Evolutionary conservation across 2,329 filamentous ascomycete species (phyloP).

Genomic region (Trichoderma lentiforme): DNA sequence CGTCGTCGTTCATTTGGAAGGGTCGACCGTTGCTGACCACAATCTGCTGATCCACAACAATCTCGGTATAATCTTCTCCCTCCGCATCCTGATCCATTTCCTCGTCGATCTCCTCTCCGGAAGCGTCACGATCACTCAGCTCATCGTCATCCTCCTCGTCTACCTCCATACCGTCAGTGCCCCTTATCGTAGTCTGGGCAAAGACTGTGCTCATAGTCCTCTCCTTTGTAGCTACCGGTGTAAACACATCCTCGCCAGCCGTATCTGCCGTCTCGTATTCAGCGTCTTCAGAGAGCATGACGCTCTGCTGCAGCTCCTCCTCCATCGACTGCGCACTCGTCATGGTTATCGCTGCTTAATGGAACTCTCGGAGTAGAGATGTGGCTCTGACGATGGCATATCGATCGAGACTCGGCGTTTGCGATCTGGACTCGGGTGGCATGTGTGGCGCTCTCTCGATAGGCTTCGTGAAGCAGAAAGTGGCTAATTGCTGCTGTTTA

Average conservation of each 20-base stretch:
- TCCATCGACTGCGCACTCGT: constrained; percentile 53
- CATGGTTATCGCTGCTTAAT: constrained; percentile 38
- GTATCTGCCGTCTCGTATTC: constrained; percentile 39
- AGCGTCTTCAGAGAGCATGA: constrained; percentile 48
- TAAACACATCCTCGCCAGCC: constrained; percentile 28
- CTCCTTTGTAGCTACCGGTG: constrained; percentile 22
- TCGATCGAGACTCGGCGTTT: constrained; percentile 25
- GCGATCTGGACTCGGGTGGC: constrained; percentile 26
- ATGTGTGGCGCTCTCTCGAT: constrained; percentile 23
- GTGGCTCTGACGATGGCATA: constrained; percentile 28
- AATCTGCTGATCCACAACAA: constrained; percentile 28
- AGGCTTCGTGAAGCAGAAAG: constrained; percentile 16
- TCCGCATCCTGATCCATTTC: constrained; percentile 31
- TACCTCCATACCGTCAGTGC: not conserved
- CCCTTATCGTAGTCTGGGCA: not conserved
- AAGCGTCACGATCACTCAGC: constrained; percentile 39
- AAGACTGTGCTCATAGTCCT: not conserved
- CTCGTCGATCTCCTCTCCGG: constrained; percentile 42
- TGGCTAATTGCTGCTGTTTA: constrained; percentile 13
- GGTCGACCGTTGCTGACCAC: constrained; percentile 22
- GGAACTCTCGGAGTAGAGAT: constrained; percentile 21
- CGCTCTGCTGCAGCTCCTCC: constrained; percentile 56
- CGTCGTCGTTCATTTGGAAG: constrained; percentile 27
- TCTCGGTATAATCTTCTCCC: constrained; percentile 40
- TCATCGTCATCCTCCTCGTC: constrained; percentile 34